phyloP scores from a whole-genome alignment of 2,329 filamentous ascomycete species.

The Beauveria rudraprayagi region DNA sequence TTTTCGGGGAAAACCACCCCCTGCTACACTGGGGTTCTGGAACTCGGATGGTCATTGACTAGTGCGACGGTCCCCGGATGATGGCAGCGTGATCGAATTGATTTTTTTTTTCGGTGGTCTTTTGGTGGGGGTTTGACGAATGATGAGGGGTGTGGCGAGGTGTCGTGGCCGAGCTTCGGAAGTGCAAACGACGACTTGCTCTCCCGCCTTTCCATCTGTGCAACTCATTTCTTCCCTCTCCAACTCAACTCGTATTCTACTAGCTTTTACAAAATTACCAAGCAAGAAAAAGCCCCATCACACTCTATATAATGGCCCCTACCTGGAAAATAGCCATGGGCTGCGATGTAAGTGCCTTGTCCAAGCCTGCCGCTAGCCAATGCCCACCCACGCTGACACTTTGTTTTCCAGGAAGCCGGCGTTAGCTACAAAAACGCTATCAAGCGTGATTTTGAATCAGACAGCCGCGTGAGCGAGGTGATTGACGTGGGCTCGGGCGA shows the following conservation, averaged over 20 bases:
- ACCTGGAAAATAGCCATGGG: conserved; percentile 46
- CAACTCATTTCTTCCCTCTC: background rate
- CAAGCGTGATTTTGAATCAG: conserved; percentile 61
- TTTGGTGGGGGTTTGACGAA: conserved; percentile 5
- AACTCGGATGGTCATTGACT: background rate
- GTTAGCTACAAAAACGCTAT: conserved; percentile 71
- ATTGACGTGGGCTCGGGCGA: conserved; percentile 66
- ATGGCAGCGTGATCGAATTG: background rate
- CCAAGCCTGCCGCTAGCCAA: background rate
- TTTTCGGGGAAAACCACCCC: background rate
- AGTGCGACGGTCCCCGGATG: conserved; percentile 6
- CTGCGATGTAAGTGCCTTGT: conserved; percentile 39
- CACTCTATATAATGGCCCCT: conserved; percentile 30
- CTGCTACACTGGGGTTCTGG: conserved; percentile 6
- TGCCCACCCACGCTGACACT: conserved; percentile 5
- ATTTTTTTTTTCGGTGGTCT: background rate
- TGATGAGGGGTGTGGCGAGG: conserved; percentile 1
- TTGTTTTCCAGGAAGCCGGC: conserved; percentile 53
- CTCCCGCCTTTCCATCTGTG: background rate
- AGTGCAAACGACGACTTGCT: background rate
- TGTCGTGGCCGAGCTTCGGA: conserved; percentile 6
- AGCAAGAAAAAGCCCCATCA: no score
- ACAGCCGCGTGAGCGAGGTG: conserved; percentile 58
- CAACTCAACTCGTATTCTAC: background rate
- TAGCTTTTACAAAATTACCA: background rate